Base-by-base conservation (phyloP, 371 early-diverging fungal species). In the Batrachochytrium dendrobatidis region DNA sequence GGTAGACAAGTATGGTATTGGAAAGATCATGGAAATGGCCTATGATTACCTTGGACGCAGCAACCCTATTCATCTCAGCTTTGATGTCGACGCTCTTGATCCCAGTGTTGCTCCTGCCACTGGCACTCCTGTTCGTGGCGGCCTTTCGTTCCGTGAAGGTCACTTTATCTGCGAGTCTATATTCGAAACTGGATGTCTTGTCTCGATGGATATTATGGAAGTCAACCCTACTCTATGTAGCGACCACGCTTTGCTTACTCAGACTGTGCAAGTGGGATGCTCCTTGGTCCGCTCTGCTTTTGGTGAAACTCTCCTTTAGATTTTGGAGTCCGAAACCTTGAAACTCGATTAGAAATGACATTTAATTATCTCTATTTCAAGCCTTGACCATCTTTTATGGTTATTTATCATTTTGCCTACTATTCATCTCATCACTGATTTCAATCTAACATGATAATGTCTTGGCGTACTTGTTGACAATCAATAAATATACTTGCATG, bases 51-150 rank as follows among this genome's bases (percentile, higher is more conserved):
- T 97, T 61, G 80, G 88, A 58, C 73, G 84, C 32, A 78, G 86
- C 44, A 76, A 77, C 34, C 96, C 98, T 30, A 88, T 95, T 63
- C 95, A 94, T 69, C 74, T 95, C 49, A 85, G 86, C 67, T 95
- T 90, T 63, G 98, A 97, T 68, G 95, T 97, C 18, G 98, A 97
- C 74, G 97, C 90, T 8, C 76, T 96, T 28, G 95, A 96, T 70
- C 95, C 97, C 22, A 76, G 86, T 3, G 92, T 94, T 22, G 95
- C 94, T 15, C 95, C 95, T 29, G 85, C 91, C 28, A 96, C 95
- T 1, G 95, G 92, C 43, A 96, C 98, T 6, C 98, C 98, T 31
- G 98, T 97, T 22, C 86, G 94, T 60, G 98, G 96, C 55, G 98
- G 98, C 26, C 70, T 97, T 56, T 88, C 93, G 15, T 77, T 76